Conservation (phyloP, 768 basidiomycete species). For the Tricholoma furcatifolium region DNA sequence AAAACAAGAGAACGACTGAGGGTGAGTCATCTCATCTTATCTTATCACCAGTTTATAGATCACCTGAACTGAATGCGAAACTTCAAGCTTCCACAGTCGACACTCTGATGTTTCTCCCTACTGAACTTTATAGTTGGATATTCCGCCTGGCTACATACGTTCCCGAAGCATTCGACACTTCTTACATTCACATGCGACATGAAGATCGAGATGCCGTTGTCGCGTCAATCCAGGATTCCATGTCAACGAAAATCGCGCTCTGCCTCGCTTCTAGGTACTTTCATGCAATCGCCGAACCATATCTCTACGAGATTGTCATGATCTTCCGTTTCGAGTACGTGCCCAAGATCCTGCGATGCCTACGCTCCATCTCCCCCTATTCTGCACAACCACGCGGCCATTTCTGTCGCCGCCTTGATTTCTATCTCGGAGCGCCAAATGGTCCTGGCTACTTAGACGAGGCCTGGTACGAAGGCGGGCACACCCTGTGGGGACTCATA, state of each 20-base stretch:
- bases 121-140: not conserved
- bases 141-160: not conserved
- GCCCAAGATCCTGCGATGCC: not conserved
- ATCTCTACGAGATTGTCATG: slow-evolving; percentile 7
- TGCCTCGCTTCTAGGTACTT: slow-evolving; percentile 3
- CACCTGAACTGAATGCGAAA: no score
- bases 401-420: no score
- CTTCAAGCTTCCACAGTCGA: not conserved
- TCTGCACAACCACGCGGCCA: not conserved
- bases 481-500: not conserved
- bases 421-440: not conserved
- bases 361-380: not conserved
- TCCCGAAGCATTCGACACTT: not conserved
- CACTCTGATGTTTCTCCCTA: not conserved
- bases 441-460: not conserved
- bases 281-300: not conserved
- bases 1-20: no score
- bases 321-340: slow-evolving; percentile 3
- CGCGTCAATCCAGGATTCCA: not conserved
- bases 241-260: not conserved
- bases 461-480: no score
- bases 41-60: no score
- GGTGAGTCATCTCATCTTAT: no score
- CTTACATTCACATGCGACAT: not conserved
- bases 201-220: not conserved